These are phyloP conservation scores for Exophiala calicioides DNA, from an alignment of 2,329 filamentous ascomycete genomes.

Conservation along the genomic window DNA sequence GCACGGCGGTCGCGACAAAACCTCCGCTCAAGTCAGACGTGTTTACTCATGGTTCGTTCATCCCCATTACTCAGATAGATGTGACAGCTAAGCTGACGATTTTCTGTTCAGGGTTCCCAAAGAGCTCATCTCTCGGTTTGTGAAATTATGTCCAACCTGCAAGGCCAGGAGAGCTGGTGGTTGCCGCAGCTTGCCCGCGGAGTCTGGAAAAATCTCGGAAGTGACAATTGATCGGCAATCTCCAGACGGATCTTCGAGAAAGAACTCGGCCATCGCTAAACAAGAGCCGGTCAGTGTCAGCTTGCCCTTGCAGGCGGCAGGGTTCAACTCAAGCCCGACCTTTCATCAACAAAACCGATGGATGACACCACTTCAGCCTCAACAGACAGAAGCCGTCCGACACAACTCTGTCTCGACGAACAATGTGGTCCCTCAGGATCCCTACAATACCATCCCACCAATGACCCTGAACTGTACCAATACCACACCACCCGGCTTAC, in stretches of 20 bases:
- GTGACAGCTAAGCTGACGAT: too few relatives aligned
- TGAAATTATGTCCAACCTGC: slow-evolving; percentile 53
- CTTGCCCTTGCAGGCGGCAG: slow-evolving; percentile 25
- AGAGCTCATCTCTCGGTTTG: slow-evolving; percentile 54
- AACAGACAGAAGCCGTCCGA: slow-evolving; percentile 5
- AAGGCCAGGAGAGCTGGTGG: slow-evolving; percentile 47
- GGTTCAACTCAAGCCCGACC: slow-evolving; percentile 22
- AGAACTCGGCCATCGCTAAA: slow-evolving; percentile 13
- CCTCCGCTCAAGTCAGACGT: slow-evolving; percentile 52
- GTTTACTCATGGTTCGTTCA: slow-evolving; percentile 51
- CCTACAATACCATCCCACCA: slow-evolving; percentile 20
- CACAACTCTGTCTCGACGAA: slow-evolving; percentile 1
- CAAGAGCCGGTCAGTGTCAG: slow-evolving; percentile 5
- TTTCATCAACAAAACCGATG: slow-evolving; percentile 32
- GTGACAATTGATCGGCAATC: slow-evolving; percentile 15
- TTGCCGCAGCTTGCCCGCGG: slow-evolving; percentile 28
- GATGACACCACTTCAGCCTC: slow-evolving; percentile 27
- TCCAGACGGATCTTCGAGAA: slow-evolving; percentile 17
- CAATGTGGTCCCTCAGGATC: slow-evolving; percentile 9
- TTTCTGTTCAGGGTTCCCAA: slow-evolving; percentile 48
- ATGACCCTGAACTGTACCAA: slow-evolving; percentile 19
- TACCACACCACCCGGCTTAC: slow-evolving; percentile 11
- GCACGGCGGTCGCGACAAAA: slow-evolving; percentile 55
- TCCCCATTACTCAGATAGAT: slow-evolving; percentile 1
- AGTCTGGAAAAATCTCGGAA: slow-evolving; percentile 22